phyloP scores from a whole-genome alignment of 768 basidiomycete species.

The Suillus fuscotomentosus region DNA sequence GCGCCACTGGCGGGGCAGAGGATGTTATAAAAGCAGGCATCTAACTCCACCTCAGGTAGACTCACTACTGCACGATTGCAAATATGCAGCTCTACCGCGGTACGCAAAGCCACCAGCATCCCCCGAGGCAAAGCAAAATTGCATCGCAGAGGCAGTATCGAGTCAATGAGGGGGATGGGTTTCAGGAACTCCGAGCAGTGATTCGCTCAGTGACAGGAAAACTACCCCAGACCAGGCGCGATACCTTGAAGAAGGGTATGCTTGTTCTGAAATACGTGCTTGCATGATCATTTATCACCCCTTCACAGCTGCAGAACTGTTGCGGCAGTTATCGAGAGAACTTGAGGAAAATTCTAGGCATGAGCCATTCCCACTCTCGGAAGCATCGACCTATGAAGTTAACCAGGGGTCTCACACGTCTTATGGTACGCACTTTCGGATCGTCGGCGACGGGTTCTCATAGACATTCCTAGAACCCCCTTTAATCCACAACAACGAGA shows the following conservation, averaged over 20 bases:
- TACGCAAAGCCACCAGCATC: background rate
- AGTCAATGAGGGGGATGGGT: conserved; percentile 31
- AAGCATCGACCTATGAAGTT: background rate
- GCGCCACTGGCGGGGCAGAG: background rate
- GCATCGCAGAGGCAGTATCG: conserved; percentile 28
- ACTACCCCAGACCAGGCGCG: conserved; percentile 25
- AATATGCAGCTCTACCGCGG: background rate
- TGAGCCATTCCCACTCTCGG: background rate
- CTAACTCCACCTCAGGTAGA: background rate
- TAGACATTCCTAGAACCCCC: background rate
- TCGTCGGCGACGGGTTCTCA: background rate
- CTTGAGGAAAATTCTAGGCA: background rate
- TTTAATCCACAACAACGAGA: background rate
- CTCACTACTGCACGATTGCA: background rate
- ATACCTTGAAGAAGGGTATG: conserved; percentile 24
- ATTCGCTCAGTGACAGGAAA: conserved; percentile 24
- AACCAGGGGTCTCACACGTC: background rate
- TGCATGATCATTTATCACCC: background rate
- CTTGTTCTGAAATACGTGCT: no score
- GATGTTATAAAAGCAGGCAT: background rate
- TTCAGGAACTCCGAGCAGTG: conserved; percentile 27
- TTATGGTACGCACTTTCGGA: background rate
- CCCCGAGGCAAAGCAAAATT: conserved; percentile 5
- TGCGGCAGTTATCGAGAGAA: conserved; percentile 1
- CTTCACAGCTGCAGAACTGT: conserved; percentile 3